These are phyloP conservation scores for Epichloe uncinata DNA, from an alignment of 2,329 filamentous ascomycete species.

Conservation along the genomic window DNA sequence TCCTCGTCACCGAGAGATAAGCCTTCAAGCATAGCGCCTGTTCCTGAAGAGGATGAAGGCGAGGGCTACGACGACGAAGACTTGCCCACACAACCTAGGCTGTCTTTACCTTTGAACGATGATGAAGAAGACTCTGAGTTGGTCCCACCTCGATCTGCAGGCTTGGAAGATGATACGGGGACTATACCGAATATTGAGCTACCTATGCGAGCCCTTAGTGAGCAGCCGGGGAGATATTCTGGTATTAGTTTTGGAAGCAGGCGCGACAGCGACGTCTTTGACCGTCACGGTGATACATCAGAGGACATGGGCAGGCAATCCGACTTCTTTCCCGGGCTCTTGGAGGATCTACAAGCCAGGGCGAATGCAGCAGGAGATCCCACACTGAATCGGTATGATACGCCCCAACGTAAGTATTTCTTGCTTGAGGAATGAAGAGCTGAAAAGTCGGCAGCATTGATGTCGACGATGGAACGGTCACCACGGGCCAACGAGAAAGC, in stretches of 20 bases:
- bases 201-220: conserved; percentile 37
- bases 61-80: conserved; percentile 11
- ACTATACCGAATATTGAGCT: conserved; percentile 48
- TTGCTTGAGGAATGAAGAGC: background rate
- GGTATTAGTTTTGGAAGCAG: conserved; percentile 41
- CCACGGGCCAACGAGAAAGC: conserved; percentile 29
- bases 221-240: conserved; percentile 32
- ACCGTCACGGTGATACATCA: conserved; percentile 19
- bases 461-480: conserved; percentile 26
- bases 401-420: no score
- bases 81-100: conserved; percentile 36
- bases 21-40: conserved; percentile 16
- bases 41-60: conserved; percentile 22
- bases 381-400: conserved; percentile 29
- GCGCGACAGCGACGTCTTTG: conserved; percentile 39
- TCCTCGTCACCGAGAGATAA: conserved; percentile 30
- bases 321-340: conserved; percentile 37
- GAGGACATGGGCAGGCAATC: conserved; percentile 32
- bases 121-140: conserved; percentile 35
- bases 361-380: conserved; percentile 25
- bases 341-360: conserved; percentile 28
- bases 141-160: conserved; percentile 38
- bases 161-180: conserved; percentile 44
- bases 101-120: conserved; percentile 40
- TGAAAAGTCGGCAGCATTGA: conserved; percentile 19